Evolutionary conservation across 768 basidiomycete genomes (phyloP).

Genomic region (Mycena kentingensis): DNA sequence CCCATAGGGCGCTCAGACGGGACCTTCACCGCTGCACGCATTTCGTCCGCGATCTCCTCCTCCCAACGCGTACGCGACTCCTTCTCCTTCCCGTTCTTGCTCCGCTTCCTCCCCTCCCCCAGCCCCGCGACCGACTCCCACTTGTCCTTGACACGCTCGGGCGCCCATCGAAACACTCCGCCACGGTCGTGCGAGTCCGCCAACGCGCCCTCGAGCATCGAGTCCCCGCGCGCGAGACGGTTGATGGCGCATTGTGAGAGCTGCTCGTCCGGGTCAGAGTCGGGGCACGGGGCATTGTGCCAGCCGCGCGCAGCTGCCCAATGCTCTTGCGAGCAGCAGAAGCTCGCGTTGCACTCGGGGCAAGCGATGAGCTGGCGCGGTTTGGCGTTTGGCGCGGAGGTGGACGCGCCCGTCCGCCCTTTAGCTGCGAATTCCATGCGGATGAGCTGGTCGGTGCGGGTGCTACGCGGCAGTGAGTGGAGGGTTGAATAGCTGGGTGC

Average conservation of each 20-base stretch:
- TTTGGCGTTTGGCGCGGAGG: background rate
- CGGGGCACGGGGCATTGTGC: slow-evolving; percentile 26
- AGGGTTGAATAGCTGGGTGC: background rate
- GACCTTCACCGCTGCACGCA: slow-evolving; percentile 11
- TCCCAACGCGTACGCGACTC: slow-evolving; percentile 26
- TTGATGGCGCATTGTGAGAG: slow-evolving; percentile 32
- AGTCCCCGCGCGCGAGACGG: slow-evolving; percentile 22
- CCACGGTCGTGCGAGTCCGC: background rate
- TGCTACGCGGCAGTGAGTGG: slow-evolving; percentile 13
- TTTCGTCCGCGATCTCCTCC: slow-evolving; percentile 24
- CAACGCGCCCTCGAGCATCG: slow-evolving; percentile 11
- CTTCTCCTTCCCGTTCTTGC: background rate
- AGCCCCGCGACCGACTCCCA: slow-evolving; percentile 32
- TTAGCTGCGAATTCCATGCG: slow-evolving; percentile 23
- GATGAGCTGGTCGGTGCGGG: slow-evolving; percentile 28
- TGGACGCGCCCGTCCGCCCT: background rate
- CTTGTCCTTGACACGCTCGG: slow-evolving; percentile 26
- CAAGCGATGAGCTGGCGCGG: slow-evolving; percentile 23
- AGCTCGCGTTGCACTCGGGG: slow-evolving; percentile 26
- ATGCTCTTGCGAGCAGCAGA: slow-evolving; percentile 31
- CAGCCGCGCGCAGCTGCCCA: slow-evolving; percentile 21
- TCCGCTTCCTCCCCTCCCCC: too few relatives aligned
- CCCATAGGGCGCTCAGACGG: slow-evolving; percentile 4
- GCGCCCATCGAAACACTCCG: slow-evolving; percentile 32
- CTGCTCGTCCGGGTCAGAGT: slow-evolving; percentile 19